Evolutionary conservation across 1,284 basidiomycete species (phyloP).

Genomic region (Sanghuangporus weigelae): DNA sequence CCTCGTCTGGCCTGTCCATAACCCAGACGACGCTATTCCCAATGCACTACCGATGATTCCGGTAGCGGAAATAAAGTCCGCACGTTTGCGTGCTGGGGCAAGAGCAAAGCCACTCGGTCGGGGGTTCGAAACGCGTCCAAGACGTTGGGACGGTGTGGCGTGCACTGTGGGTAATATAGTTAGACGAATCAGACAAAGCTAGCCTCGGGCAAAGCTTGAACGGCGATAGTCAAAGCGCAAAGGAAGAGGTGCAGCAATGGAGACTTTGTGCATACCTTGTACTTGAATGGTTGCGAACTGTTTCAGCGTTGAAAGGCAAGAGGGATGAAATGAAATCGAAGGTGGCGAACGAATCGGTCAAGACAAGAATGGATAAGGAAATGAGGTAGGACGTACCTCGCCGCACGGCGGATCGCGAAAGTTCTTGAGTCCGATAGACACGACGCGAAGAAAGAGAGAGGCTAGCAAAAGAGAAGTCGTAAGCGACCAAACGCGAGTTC

Average conservation of each 20-base stretch:
- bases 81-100: not conserved
- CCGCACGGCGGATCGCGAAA: not conserved
- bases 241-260: not conserved
- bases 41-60: not conserved
- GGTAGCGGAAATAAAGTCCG: not conserved
- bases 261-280: not conserved
- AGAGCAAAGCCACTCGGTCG: not conserved
- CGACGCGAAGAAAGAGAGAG: not conserved
- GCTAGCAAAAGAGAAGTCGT: not conserved
- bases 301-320: not conserved
- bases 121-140: not conserved
- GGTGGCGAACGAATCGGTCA: not conserved
- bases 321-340: not conserved
- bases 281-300: not conserved
- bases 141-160: not conserved
- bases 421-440: not conserved
- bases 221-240: not conserved
- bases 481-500: not conserved
- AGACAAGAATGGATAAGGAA: not conserved
- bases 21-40: not conserved
- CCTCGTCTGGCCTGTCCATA: not conserved
- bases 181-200: not conserved
- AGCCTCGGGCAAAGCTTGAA: not conserved
- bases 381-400: not conserved
- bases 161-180: not conserved